Conservation (phyloP, 306 rosid species). For the Rosa lucieae region DNA sequence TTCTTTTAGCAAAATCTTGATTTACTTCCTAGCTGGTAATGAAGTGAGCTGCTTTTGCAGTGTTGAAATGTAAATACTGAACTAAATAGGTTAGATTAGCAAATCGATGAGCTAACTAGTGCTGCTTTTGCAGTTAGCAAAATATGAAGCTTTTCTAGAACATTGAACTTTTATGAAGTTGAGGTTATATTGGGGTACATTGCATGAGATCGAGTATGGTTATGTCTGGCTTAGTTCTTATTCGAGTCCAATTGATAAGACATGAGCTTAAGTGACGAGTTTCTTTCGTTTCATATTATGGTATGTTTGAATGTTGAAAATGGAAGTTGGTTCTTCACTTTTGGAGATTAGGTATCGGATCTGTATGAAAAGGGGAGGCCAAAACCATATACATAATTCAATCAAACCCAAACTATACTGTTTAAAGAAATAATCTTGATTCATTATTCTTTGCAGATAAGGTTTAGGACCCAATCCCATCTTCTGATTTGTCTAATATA, state of each 20-base stretch:
- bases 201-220: neutral
- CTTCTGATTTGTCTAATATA: neutral
- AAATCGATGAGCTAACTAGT: constrained; percentile 19
- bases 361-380: constrained; percentile 9
- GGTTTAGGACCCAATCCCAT: constrained; percentile 19
- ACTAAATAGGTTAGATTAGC: constrained; percentile 13
- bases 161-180: neutral
- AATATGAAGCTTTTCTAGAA: neutral
- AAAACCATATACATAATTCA: neutral
- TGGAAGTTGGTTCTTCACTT: neutral
- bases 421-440: constrained; percentile 11
- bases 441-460: constrained; percentile 21
- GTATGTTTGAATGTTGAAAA: neutral
- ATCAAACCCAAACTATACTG: constrained; percentile 18
- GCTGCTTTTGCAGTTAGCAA: neutral
- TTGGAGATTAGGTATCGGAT: neutral
- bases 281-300: neutral
- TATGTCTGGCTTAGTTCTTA: neutral
- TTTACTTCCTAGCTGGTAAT: constrained; percentile 15
- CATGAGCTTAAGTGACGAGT: neutral
- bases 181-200: neutral
- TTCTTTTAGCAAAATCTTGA: constrained; percentile 12
- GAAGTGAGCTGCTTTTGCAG: constrained; percentile 23
- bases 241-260: neutral
- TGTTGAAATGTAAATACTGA: constrained; percentile 26